Evolutionary conservation across 805 yeast genomes (phyloP).

Genomic region (Yarrowia sp.): DNA sequence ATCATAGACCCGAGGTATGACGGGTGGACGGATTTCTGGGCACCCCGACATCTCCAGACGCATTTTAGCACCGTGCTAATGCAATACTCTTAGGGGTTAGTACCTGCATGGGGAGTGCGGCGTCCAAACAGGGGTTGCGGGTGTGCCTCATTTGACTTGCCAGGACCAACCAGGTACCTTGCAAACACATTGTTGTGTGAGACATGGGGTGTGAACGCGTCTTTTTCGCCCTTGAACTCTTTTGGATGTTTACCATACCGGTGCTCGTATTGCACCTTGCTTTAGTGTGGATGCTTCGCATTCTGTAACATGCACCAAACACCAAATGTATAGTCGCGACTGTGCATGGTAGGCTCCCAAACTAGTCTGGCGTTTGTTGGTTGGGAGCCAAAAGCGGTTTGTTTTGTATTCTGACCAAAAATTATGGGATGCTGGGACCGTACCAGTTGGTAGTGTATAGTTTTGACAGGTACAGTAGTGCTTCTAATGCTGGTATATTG

Average conservation of each 20-base stretch:
- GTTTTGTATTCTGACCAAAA: no score
- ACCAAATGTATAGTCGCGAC: no score
- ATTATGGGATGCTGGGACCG: no score
- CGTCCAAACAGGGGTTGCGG: neutral
- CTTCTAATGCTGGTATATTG: no score
- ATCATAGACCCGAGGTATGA: neutral
- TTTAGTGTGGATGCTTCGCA: neutral
- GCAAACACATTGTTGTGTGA: neutral
- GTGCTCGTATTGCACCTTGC: no score
- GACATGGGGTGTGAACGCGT: neutral
- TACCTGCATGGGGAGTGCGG: constrained; percentile 17
- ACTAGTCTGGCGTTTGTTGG: neutral
- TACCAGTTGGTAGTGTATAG: no score
- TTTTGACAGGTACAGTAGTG: no score
- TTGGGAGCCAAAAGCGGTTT: neutral
- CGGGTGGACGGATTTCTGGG: neutral
- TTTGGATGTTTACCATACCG: no score
- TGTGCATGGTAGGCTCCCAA: neutral
- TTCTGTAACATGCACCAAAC: neutral
- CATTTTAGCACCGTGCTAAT: neutral
- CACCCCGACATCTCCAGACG: neutral
- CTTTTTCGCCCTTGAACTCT: neutral
- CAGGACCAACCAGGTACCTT: neutral
- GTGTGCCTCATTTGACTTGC: neutral
- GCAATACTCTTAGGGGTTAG: neutral